Base-by-base conservation (phyloP, 1,139 yeast species). In the Suhomyces kunorum region DNA sequence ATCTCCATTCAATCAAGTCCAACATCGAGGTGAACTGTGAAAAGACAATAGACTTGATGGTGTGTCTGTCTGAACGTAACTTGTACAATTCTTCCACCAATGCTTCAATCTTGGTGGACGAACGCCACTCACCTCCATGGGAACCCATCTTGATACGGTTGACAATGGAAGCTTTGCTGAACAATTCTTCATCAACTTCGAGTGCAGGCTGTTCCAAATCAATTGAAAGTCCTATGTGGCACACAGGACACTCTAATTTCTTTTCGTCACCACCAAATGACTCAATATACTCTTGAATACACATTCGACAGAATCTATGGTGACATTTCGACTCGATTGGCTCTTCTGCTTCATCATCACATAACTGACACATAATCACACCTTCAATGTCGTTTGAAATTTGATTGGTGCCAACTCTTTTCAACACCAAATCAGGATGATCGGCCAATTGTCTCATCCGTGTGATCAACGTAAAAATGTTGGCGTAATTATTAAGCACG, bases 271-370 rank as follows among this genome's bases (percentile, higher is more conserved):
- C 77, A 5, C 94, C 95, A 59, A 76, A 90, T 37, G 95, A 83
- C 48, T 89, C 96, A 36, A 85, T 79, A 55, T 92, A 92, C 59
- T 94, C 98, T 49, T 76, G 81, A 43, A 92, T 80, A 60, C 99
- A 92, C 72, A 92, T 73, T 28, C 99, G 76, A 59, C 99, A 92
- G 58, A 92, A 92, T 43, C 79, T 78, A 56, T 92, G 99, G 52
- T 87, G 96, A 58, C 98, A 92, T 58, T 84, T 86, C 2, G 96
- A 86, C 59, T 87, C 90, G 36, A 94, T 88, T 0, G 98, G 96
- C 47, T 92, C 98, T 61, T 92, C 98, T 0, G 98, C 96, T 61
- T 89, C 97, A 57, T 94, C 98, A 51, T 90, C 98, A 64, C 99
- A 94, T 19, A 92, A 62, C 51, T 87, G 94, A 59, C 98, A 92